phyloP scores from a whole-genome alignment of 805 yeast genomes.

The Pichia heedii region DNA sequence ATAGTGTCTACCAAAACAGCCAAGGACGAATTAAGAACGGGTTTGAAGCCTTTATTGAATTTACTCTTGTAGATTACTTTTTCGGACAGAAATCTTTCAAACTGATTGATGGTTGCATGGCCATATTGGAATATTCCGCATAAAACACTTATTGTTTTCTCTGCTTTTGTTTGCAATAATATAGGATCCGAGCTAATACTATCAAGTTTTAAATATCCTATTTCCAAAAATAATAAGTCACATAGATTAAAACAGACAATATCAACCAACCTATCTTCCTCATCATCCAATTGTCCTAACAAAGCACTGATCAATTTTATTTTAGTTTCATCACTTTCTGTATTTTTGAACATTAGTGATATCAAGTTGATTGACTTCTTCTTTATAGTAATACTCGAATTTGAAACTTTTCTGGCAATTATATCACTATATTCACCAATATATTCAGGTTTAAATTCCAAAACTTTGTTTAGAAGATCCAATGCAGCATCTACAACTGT shows the following conservation, averaged over 20 bases:
- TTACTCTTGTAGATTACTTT: slow-evolving; percentile 30
- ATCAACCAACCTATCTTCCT: slow-evolving; percentile 48
- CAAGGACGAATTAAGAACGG: slow-evolving; percentile 17
- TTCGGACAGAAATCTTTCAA: slow-evolving; percentile 40
- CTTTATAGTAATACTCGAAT: slow-evolving; percentile 57
- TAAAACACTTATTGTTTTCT: slow-evolving; percentile 18
- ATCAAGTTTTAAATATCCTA: neutral
- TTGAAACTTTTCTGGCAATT: slow-evolving; percentile 42
- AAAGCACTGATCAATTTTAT: slow-evolving; percentile 42
- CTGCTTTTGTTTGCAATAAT: neutral
- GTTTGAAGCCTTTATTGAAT: slow-evolving; percentile 11
- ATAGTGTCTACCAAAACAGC: slow-evolving; percentile 27
- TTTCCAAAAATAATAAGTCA: slow-evolving; percentile 29
- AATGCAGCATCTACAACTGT: slow-evolving; percentile 70
- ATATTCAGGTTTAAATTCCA: slow-evolving; percentile 35
- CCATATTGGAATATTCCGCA: slow-evolving; percentile 29
- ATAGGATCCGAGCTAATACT: neutral
- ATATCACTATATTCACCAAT: slow-evolving; percentile 41
- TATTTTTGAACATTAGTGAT: slow-evolving; percentile 35
- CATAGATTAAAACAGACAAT: slow-evolving; percentile 31
- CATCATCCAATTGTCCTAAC: slow-evolving; percentile 55
- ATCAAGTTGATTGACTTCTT: slow-evolving; percentile 50
- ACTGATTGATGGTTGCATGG: slow-evolving; percentile 34
- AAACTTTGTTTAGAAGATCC: slow-evolving; percentile 48
- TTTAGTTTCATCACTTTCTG: slow-evolving; percentile 26